Base-by-base conservation (phyloP, 495 filamentous ascomycete species). In the Penicillium pancosmium region DNA sequence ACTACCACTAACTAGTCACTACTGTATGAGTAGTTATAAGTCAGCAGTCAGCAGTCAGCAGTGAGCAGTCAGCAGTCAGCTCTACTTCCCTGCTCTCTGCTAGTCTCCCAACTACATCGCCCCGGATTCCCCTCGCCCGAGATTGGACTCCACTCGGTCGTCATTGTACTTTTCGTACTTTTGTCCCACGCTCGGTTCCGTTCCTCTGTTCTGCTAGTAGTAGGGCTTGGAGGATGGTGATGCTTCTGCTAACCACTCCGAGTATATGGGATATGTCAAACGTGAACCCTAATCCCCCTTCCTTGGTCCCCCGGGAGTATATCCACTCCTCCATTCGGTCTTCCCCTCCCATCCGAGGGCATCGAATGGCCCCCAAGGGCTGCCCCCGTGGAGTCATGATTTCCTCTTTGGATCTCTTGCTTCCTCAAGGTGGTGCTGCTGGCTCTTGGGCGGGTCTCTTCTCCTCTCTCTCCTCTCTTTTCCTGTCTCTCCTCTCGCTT, bases 401-500 rank as follows among this genome's bases (percentile, higher is more conserved):
- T 64, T 61, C 64, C 64, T 60, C 21, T 62, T 64, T 69, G 47
- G 64, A 67, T 64, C 61, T 61, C 56, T 43, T 64, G 61, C 61
- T 67, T 47, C 36, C 46, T 15, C 36, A 38, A 38, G 36, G 36
- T 38, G 36, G 36, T 38, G 36, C 46, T 48, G 15, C 44, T 53
- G 55, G 43, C 56, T 53, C 53, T 60, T 19, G 11, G 11, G 46
- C 46, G 46, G 46, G 46, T 48, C 46, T 46, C 15, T 5, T 21
- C 18, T 16, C 12, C 8, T 21, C 16, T 46, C 41, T 23, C 23
- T 23, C 23, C 23, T 23, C 12, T 21, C 19, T 21, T 21, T 21
- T 21, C 19, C 19, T 21, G 19, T 21, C 19, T 21, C 18, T 16
- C 12, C 8, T 21, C 16, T 46, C 43, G 43, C 43, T 46, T 16